phyloP scores from a whole-genome alignment of 1,284 basidiomycete species.

The Microstroma glucosiphilum region DNA sequence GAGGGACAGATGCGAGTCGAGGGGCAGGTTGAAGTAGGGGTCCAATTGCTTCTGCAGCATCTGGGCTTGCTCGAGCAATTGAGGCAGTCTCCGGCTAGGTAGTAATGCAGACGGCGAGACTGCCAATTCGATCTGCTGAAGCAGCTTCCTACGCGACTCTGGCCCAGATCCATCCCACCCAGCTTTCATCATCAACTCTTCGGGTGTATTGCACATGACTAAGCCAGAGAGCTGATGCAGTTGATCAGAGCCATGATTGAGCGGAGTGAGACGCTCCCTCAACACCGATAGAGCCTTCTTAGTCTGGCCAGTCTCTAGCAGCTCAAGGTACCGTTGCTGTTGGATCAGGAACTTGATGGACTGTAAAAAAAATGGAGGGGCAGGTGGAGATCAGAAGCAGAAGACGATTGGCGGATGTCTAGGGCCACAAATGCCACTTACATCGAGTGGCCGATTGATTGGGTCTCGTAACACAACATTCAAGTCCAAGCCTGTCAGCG shows the following conservation, averaged over 20 bases:
- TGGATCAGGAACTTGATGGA: conserved; percentile 78
- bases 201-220: conserved; percentile 53
- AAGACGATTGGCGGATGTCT: neutral
- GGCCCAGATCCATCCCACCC: conserved; percentile 83
- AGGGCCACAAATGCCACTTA: conserved; percentile 9
- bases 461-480: conserved; percentile 33
- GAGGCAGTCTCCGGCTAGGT: conserved; percentile 76
- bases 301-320: conserved; percentile 75
- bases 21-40: conserved; percentile 39
- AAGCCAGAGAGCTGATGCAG: conserved; percentile 36
- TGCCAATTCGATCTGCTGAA: conserved; percentile 73
- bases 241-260: conserved; percentile 31
- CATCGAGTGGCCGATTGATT: conserved; percentile 22
- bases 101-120: conserved; percentile 88
- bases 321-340: conserved; percentile 91
- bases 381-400: conserved; percentile 17
- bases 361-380: conserved; percentile 54
- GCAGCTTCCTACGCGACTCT: conserved; percentile 67
- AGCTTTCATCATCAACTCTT: conserved; percentile 73
- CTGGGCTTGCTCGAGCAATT: conserved; percentile 79
- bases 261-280: conserved; percentile 75
- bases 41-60: conserved; percentile 59
- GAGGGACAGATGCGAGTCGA: conserved; percentile 63
- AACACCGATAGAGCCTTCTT: conserved; percentile 78
- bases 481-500: conserved; percentile 14